Evolutionary conservation across 2,329 filamentous ascomycete species (phyloP), one percentile per base, ranked within the genome.

Genomic region (Lasiodiplodia sp.): DNA sequence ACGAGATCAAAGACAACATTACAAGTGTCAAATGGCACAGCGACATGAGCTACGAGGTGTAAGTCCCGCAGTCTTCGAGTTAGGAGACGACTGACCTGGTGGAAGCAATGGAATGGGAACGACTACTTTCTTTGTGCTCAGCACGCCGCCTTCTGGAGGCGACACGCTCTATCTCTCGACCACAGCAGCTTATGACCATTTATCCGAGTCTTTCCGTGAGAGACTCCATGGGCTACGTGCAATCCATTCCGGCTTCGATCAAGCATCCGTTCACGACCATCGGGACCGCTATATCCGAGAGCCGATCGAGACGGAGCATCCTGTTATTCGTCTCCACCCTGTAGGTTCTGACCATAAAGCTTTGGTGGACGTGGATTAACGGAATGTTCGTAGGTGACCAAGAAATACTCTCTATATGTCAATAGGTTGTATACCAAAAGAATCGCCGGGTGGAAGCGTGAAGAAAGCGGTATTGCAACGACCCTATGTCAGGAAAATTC

Each of bases 381-480:
- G 6, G 21, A 31, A 38, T 11, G 7, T 7, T 40, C n/a, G 40
- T n/a, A 65, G 62, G 70, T 69, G 16, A 70, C 70, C 40, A 69
- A 69, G 14, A 68, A 70, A 55, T 68, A 69, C 49, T 67, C 69
- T 18, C 67, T 71, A 3, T 72, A 69, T 37, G 65, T 70, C 28
- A 71, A 72, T 44, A 62, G 68, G 4, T 68, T 69, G 14, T 71
- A 70, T 23, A 71, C 70, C 7, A 70, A 70, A 51, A 63, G 37
- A 4, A 71, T 71, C 37, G 67, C 70, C 7, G 70, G 70, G 18
- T 64, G 70, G 31, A 58, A 71, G 31, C 65, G 70, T 5, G 69
- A 71, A 55, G 68, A 69, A 57, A 69, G 67, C 18, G 69, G 69
- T 67, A 31, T 12, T 28, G 64, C 11, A 40, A 8, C 5, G 21